Evolutionary conservation across 1,284 basidiomycete species (phyloP).

Genomic region (Irpex rosettiformis): DNA sequence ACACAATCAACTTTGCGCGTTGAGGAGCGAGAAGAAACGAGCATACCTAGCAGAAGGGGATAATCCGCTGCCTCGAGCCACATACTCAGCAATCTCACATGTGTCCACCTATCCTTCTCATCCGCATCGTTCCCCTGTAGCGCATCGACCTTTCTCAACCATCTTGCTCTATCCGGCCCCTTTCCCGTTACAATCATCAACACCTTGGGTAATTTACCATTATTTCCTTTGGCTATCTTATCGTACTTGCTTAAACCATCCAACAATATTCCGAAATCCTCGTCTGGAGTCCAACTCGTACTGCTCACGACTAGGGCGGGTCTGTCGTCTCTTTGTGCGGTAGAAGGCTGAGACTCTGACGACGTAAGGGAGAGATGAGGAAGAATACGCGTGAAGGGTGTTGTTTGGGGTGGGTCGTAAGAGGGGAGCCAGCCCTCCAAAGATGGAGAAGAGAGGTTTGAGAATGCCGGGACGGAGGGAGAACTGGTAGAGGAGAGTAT

Average conservation of each 20-base stretch:
- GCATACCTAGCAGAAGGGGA: constrained; percentile 70
- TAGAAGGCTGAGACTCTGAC: constrained; percentile 9
- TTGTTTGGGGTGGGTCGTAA: constrained; percentile 51
- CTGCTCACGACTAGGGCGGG: constrained; percentile 89
- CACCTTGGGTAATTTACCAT: constrained; percentile 60
- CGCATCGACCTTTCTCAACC: constrained; percentile 60
- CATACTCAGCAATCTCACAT: constrained; percentile 79
- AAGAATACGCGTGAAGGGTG: constrained; percentile 50
- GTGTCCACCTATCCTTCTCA: constrained; percentile 53
- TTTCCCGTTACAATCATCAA: constrained; percentile 91
- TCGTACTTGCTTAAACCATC: constrained; percentile 74
- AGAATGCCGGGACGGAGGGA: neutral
- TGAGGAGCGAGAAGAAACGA: neutral
- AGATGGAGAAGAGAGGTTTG: constrained; percentile 29
- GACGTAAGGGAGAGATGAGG: constrained; percentile 4
- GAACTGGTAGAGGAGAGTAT: too few species aligned
- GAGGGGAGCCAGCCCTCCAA: constrained; percentile 40
- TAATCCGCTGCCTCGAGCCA: constrained; percentile 92
- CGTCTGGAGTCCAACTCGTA: constrained; percentile 97
- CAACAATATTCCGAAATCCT: constrained; percentile 88
- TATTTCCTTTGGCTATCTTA: constrained; percentile 40
- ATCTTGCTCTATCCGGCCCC: constrained; percentile 73
- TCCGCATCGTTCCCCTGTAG: constrained; percentile 45
- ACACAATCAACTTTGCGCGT: neutral
- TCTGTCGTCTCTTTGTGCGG: constrained; percentile 55